Evolutionary conservation across 352 stramenopile species (phyloP), one percentile per base, ranked within the genome.

Genomic region (Elongisporangium prolatum): DNA sequence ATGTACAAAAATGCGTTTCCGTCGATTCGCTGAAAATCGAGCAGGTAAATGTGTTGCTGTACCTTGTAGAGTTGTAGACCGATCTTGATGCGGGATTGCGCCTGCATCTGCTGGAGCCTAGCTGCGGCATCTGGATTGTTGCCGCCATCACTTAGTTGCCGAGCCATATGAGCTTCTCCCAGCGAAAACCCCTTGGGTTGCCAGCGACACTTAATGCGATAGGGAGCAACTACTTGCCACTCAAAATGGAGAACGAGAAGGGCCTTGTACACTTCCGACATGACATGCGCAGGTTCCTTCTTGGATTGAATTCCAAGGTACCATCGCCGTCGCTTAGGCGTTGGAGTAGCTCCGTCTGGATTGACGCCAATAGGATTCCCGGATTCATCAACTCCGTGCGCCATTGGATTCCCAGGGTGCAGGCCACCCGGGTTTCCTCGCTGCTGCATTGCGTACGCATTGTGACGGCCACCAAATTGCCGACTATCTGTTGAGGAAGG

Each of bases 271-370:
- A 99, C 97, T 72, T 99, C 97, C 18, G 90, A 99, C 97, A 99
- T 99, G 37, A 99, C 97, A 67, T 99, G 96, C 37, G 95, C 96
- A 13, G 97, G 97, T 63, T 99, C 97, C 74, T 99, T 99, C 73
- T 99, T 99, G 65, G 90, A 98, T 84, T 99, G 97, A 69, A 99
- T 99, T 48, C 97, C 97, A 54, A 99, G 67, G 69, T 99, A 99
- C 97, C 97, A 99, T 63, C 97, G 73, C 68, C 97, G 84, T 48
- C 82, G 64, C 68, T 94, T 94, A 6, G 75, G 72, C 0, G 78
- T 69, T 9, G 77, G 77, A 7, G 65, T 62, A 4, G 37, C 59
- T 25, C 52, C 57, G 4, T 22, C 51, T 9, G 24, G 21, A 20
- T 48, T 59, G 18, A 37, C 34, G 6, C 65, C 61, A 48, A 70